Evolutionary conservation across 257 asterid genomes (phyloP).

Genomic region (Knoxia roxburghii): DNA sequence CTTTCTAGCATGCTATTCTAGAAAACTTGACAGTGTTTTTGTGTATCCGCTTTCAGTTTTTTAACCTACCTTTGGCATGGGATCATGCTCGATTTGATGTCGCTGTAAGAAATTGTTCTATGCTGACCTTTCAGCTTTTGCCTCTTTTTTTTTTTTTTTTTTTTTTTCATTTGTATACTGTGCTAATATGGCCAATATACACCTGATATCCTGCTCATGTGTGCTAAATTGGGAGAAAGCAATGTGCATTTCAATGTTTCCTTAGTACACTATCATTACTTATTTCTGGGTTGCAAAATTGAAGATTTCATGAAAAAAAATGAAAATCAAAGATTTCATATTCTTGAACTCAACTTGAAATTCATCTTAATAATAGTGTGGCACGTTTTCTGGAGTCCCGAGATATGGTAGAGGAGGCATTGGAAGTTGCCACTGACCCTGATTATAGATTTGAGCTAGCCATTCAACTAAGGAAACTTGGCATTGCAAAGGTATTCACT

Average conservation of each 20-base stretch:
- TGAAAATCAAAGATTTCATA: background rate
- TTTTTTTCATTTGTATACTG: background rate
- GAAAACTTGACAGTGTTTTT: background rate
- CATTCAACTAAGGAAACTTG: constrained; percentile 83
- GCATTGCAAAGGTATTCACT: constrained; percentile 68
- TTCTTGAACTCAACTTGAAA: background rate
- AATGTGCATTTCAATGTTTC: background rate
- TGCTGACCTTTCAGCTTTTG: background rate
- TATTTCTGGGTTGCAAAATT: too few relatives aligned
- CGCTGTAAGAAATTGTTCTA: background rate
- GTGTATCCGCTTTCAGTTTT: background rate
- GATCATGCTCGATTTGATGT: background rate
- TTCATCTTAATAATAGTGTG: constrained; percentile 40
- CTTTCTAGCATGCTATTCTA: background rate
- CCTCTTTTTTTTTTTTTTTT: too few relatives aligned
- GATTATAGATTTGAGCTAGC: constrained; percentile 98
- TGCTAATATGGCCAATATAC: too few relatives aligned
- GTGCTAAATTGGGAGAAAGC: background rate
- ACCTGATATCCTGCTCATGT: background rate
- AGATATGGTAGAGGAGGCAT: constrained; percentile 88
- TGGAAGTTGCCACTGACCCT: constrained; percentile 87
- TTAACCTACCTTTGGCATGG: background rate
- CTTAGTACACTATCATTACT: background rate
- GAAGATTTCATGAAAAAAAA: too few relatives aligned
- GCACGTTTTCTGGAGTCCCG: constrained; percentile 97